Conservation (phyloP, 345 rosid species). For the Excoecaria cochinchinensis region DNA sequence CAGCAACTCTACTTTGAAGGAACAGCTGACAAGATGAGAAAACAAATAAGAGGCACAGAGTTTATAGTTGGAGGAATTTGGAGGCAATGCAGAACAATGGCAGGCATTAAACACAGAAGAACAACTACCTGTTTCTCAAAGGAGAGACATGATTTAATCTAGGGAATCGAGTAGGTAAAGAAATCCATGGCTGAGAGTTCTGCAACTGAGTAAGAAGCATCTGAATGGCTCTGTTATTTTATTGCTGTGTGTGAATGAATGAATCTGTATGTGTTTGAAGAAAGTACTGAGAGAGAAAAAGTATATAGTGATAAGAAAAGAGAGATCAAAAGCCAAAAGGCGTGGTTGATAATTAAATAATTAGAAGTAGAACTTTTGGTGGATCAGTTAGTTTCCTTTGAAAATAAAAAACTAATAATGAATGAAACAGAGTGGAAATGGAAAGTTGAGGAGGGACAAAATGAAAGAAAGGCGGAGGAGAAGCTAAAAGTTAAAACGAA, state of each 20-base stretch:
- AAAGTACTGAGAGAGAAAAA: background rate
- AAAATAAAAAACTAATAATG: no score
- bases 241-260: background rate
- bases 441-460: no score
- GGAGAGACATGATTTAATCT: background rate
- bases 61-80: background rate
- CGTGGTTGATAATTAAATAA: background rate
- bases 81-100: background rate
- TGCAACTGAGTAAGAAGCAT: slow-evolving; percentile 16
- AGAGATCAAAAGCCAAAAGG: background rate
- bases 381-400: background rate
- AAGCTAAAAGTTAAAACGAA: background rate
- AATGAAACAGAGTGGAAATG: no score
- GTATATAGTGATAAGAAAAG: no score
- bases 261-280: slow-evolving; percentile 9
- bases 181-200: slow-evolving; percentile 2
- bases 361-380: background rate
- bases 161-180: slow-evolving; percentile 1
- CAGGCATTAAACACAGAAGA: background rate
- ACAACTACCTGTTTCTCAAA: background rate
- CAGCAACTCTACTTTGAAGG: no score
- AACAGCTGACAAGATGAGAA: background rate
- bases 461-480: background rate
- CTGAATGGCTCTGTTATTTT: background rate
- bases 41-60: background rate